These are phyloP conservation scores for Penicillium expansum DNA, from an alignment of 2,329 filamentous ascomycete genomes.

Conservation along the genomic window DNA sequence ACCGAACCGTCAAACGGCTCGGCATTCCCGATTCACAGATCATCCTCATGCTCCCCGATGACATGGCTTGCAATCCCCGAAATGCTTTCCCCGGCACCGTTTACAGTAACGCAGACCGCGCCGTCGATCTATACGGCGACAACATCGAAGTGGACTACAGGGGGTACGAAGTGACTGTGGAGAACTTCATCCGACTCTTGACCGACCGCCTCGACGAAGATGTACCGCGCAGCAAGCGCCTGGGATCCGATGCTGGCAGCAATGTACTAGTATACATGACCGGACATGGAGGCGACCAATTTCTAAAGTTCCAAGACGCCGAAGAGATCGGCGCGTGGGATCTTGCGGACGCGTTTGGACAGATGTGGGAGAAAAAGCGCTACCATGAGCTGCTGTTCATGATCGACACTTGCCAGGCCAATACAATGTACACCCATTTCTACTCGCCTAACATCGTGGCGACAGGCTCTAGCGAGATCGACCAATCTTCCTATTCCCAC, in stretches of 20 bases:
- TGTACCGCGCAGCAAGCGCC: constrained; percentile 88
- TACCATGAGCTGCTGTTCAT: constrained; percentile 99
- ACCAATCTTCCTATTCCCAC: constrained; percentile 95
- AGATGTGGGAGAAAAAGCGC: constrained; percentile 99
- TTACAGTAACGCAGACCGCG: constrained; percentile 96
- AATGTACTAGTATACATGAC: constrained; percentile 99
- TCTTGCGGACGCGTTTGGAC: constrained; percentile 92
- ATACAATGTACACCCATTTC: constrained; percentile 98
- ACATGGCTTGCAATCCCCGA: constrained; percentile 98
- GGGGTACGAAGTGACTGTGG: constrained; percentile 96
- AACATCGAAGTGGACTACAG: constrained; percentile 99
- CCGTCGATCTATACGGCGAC: constrained; percentile 93
- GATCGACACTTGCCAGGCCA: constrained; percentile 99
- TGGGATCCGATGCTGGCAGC: constrained; percentile 90
- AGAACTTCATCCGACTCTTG: constrained; percentile 94
- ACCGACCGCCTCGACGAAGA: constrained; percentile 93
- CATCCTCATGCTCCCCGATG: constrained; percentile 99
- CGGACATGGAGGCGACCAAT: constrained; percentile 95
- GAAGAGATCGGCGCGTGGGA: constrained; percentile 98
- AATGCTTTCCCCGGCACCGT: constrained; percentile 97
- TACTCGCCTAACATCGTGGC: constrained; percentile 98
- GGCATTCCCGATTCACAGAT: constrained; percentile 98
- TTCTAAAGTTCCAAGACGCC: constrained; percentile 96
- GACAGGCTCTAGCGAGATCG: constrained; percentile 91
- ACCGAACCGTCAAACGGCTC: constrained; percentile 95